A percentile compares a stretch with the other conserved stretches of the same genome.
Conservation (phyloP, 2,329 filamentous ascomycete species). For the Fusarium liriodendri region DNA sequence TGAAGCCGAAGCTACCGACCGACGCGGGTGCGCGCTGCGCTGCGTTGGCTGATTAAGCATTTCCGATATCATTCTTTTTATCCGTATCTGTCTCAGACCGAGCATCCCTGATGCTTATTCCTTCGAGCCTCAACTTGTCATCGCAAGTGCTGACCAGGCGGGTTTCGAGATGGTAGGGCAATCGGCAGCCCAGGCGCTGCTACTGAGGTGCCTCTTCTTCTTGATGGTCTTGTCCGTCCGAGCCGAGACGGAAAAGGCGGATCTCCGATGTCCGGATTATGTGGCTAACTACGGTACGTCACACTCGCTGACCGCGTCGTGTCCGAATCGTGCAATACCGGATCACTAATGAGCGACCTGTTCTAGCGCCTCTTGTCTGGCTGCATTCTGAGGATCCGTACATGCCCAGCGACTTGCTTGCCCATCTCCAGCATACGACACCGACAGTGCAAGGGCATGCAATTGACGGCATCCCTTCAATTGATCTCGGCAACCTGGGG, state of each 20-base stretch:
- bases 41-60: not conserved
- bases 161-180: slow-evolving; percentile 15
- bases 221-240: slow-evolving; percentile 10
- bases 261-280: slow-evolving; percentile 42
- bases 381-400: slow-evolving; percentile 48
- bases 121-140: not conserved
- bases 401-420: slow-evolving; percentile 45
- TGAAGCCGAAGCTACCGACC: not conserved
- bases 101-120: not conserved
- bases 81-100: not conserved
- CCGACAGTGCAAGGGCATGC: slow-evolving; percentile 35
- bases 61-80: not conserved
- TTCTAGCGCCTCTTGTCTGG: slow-evolving; percentile 47
- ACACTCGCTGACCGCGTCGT: not conserved
- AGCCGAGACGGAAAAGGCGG: slow-evolving; percentile 16
- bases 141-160: not conserved
- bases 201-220: slow-evolving; percentile 7
- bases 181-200: not conserved
- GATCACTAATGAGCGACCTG: not conserved
- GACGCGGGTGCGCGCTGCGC: not conserved
- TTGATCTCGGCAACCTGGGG: slow-evolving; percentile 46
- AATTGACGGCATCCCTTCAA: slow-evolving; percentile 28
- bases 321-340: not conserved
- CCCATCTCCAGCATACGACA: slow-evolving; percentile 45
- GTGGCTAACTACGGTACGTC: slow-evolving; percentile 46